Evolutionary conservation across 129 eudicot species (phyloP).

Genomic region (Flaveria trinervia): DNA sequence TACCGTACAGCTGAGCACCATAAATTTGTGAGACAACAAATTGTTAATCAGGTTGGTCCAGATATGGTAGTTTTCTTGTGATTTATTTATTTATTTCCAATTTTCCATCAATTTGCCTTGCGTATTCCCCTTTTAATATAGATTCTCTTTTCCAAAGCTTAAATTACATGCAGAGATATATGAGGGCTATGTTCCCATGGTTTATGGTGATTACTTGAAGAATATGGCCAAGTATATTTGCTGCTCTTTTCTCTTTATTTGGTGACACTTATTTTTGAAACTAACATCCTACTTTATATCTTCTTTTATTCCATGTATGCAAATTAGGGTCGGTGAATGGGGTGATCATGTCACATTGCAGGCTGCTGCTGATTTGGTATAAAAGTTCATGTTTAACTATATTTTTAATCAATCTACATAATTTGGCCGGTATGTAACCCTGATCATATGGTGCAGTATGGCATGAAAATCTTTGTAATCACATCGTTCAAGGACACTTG

Average conservation of each 20-base stretch:
- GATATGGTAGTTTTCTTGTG: background rate
- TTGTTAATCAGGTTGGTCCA: slow-evolving; percentile 76
- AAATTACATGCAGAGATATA: slow-evolving; percentile 70
- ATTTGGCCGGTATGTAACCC: background rate
- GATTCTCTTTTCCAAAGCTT: slow-evolving; percentile 43
- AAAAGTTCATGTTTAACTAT: background rate
- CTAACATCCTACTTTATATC: slow-evolving; percentile 19
- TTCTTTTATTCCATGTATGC: slow-evolving; percentile 22
- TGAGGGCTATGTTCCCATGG: slow-evolving; percentile 97
- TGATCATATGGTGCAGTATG: slow-evolving; percentile 64
- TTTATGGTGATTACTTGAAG: slow-evolving; percentile 66
- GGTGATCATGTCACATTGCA: slow-evolving; percentile 99
- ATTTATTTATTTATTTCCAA: background rate
- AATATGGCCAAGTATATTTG: slow-evolving; percentile 80
- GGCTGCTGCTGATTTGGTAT: slow-evolving; percentile 97
- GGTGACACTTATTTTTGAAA: slow-evolving; percentile 7
- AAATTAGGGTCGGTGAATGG: slow-evolving; percentile 83
- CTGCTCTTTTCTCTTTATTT: slow-evolving; percentile 23
- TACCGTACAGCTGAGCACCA: slow-evolving; percentile 93
- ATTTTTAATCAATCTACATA: slow-evolving; percentile 5
- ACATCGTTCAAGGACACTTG: slow-evolving; percentile 92
- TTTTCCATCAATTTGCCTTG: background rate
- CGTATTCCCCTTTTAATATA: slow-evolving; percentile 13
- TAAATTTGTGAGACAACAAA: slow-evolving; percentile 80
- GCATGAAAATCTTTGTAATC: slow-evolving; percentile 78